phyloP scores from a whole-genome alignment of 495 filamentous ascomycete genomes.

The Delitschia confertaspora region DNA sequence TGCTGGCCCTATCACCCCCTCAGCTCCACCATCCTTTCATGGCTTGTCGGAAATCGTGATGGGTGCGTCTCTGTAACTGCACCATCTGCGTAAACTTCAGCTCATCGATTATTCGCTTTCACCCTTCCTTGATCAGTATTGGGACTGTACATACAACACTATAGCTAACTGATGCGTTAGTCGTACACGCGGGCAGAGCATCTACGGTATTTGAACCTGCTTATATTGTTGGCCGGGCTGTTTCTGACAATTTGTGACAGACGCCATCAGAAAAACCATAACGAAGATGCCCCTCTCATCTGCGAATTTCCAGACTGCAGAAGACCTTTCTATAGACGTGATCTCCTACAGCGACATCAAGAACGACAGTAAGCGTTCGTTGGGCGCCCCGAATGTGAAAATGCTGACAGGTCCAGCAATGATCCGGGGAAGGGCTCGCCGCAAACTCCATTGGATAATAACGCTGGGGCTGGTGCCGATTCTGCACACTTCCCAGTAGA shows the following conservation, averaged over 20 bases:
- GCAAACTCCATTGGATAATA: slow-evolving; percentile 8
- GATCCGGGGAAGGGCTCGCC: slow-evolving; percentile 21
- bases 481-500: too few relatives aligned
- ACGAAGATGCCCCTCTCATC: slow-evolving; percentile 53
- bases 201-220: slow-evolving; percentile 63
- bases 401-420: slow-evolving; percentile 20
- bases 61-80: neutral
- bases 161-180: slow-evolving; percentile 18
- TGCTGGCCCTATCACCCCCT: neutral
- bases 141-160: neutral
- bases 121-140: neutral
- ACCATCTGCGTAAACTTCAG: too few relatives aligned
- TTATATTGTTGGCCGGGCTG: neutral
- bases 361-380: slow-evolving; percentile 58
- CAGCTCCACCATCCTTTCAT: neutral
- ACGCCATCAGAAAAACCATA: slow-evolving; percentile 82
- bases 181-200: slow-evolving; percentile 71
- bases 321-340: slow-evolving; percentile 58
- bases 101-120: slow-evolving; percentile 2
- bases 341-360: slow-evolving; percentile 69
- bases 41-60: neutral
- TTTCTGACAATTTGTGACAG: slow-evolving; percentile 36
- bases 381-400: neutral
- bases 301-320: slow-evolving; percentile 58
- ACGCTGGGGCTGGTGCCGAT: neutral